Conservation (phyloP, 148 eudicot genomes). For the Suaeda aralocaspica region DNA sequence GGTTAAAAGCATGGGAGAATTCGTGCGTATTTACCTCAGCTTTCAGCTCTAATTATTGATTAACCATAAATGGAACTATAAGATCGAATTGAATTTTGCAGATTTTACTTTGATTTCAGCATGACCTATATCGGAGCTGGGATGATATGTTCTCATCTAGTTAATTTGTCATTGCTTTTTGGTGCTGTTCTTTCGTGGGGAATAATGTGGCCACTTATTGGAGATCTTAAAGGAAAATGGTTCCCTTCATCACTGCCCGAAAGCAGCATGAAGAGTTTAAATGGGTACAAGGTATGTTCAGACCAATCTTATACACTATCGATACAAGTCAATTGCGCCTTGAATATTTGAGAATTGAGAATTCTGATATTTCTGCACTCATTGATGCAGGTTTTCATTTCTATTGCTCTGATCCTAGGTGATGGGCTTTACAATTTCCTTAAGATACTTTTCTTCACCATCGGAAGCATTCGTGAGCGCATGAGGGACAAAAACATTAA, state of each 20-base stretch:
- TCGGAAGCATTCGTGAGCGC: constrained; percentile 34
- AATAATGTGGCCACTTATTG: constrained; percentile 70
- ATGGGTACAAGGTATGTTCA: constrained; percentile 64
- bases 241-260: constrained; percentile 49
- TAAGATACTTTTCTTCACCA: constrained; percentile 50
- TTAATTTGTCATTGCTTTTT: constrained; percentile 58
- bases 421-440: constrained; percentile 73
- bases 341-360: neutral
- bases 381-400: constrained; percentile 57
- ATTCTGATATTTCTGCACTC: neutral
- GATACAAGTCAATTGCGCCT: neutral
- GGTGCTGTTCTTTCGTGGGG: constrained; percentile 79
- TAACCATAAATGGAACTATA: constrained; percentile 2
- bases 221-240: constrained; percentile 53
- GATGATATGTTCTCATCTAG: constrained; percentile 81
- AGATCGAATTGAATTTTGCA: constrained; percentile 34
- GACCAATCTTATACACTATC: neutral
- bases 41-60: neutral
- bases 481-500: constrained; percentile 35
- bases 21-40: constrained; percentile 37
- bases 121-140: constrained; percentile 80
- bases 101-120: constrained; percentile 77
- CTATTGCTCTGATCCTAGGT: constrained; percentile 73
- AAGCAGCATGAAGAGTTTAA: constrained; percentile 76
- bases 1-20: constrained; percentile 65